Conservation (phyloP, 164 flowering plant species). For the Hamamelis virginiana region DNA sequence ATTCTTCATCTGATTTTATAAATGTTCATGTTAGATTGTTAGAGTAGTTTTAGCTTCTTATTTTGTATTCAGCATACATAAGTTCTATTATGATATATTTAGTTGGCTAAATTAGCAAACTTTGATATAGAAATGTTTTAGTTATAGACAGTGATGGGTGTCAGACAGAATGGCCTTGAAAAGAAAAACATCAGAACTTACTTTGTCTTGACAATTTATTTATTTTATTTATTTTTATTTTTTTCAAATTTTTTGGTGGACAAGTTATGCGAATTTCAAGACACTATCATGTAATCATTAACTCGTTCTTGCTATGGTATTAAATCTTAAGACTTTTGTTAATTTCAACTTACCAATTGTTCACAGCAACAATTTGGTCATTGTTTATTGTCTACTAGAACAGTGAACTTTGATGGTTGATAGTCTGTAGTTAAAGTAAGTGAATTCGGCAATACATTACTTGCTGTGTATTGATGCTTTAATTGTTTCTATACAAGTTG, state of each 20-base stretch:
- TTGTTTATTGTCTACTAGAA: conserved; percentile 1
- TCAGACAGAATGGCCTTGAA: too few relatives aligned
- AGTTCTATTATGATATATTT: too few relatives aligned
- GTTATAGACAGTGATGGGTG: too few relatives aligned
- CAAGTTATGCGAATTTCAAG: too few relatives aligned
- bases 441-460: neutral
- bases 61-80: neutral
- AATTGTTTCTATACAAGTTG: neutral
- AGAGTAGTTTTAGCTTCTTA: neutral
- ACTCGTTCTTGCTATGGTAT: neutral
- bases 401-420: neutral
- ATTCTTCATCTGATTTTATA: conserved; percentile 13
- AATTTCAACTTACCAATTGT: neutral
- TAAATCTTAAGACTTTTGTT: neutral
- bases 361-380: neutral
- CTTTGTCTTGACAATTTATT: too few relatives aligned
- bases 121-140: too few relatives aligned
- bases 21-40: conserved; percentile 6
- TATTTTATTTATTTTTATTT: too few relatives aligned
- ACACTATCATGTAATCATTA: too few relatives aligned
- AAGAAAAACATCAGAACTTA: too few relatives aligned
- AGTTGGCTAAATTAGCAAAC: too few relatives aligned
- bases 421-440: neutral
- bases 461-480: too few relatives aligned
- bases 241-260: too few relatives aligned